Evolutionary conservation across 164 flowering plant genomes (phyloP), one percentile per base, ranked within the genome.

Genomic region (Umbellularia californica): DNA sequence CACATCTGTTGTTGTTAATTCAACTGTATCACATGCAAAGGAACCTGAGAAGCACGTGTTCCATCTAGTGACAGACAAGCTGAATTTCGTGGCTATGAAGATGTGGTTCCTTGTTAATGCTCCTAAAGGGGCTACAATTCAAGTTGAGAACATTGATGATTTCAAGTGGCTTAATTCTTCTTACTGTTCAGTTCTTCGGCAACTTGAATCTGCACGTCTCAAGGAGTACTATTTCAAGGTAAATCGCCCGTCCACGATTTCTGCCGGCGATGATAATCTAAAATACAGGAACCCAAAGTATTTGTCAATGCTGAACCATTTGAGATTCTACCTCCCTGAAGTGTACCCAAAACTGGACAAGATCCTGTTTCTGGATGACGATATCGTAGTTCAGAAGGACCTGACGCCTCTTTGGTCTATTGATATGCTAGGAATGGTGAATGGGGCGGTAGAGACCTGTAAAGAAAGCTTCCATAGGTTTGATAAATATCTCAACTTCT

Each of bases 371-470:
- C 78, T 95, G 87, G 99, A 95, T 82, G 99, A 95, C 87, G 99
- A 95, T 81, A 89, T 95, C 70, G 99, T 95, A 23, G 98, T 93
- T 75, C 99, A 92, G 80, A 95, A 93, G 84, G 98, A 95, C 81
- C 73, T 95, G 79, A 90, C 93, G 3, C 91, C 96, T 65, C 87
- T 95, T 51, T 95, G 98, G 98, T 84, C 90, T 22, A 70, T 93
- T 75, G 86, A 95, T 81, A 76, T 95, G 83, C 77, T 79, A 77
- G 99, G 99, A 70, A 93, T 89, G 94, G 98, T 95, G 71, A 95
- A 92, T 84, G 99, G 96, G 70, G 99, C 99, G 24, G 97, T 95
- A 23, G 97, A 92, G 84, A 95, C 99, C 20, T 93, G 99, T 76
- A 95, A 93, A 78, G 95, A 92, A 84, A 93, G 98, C 81, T 95